Percentiles rank a stretch among this genome's conserved stretches.
phyloP scores from a whole-genome alignment of 2,329 filamentous ascomycete species.

The Beauveria bassiana region DNA sequence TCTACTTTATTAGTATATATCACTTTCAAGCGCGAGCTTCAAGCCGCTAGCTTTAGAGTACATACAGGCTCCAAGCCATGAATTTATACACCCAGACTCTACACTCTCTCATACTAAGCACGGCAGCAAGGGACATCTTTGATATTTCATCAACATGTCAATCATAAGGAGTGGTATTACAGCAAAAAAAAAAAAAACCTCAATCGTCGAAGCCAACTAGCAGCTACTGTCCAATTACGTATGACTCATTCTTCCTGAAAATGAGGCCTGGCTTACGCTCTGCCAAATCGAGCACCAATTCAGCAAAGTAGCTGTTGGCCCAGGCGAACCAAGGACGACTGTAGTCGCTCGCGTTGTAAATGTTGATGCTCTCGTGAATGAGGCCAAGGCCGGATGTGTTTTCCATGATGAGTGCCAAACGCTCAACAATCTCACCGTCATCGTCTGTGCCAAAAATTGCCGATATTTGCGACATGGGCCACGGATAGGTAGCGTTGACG shows the following conservation, averaged over 20 bases:
- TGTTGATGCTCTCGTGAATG: slow-evolving; percentile 41
- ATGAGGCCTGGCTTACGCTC: slow-evolving; percentile 74
- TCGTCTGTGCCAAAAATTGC: slow-evolving; percentile 39
- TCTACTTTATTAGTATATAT: background rate
- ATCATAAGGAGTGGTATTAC: no score
- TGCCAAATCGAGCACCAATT: slow-evolving; percentile 60
- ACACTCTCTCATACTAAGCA: no score
- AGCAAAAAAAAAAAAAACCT: no score
- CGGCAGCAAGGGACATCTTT: no score
- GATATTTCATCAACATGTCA: background rate
- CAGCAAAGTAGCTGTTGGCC: slow-evolving; percentile 36
- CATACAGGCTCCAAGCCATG: no score
- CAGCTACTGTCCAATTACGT: background rate
- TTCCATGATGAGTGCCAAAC: slow-evolving; percentile 31
- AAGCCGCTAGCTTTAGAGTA: background rate
- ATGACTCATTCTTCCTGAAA: slow-evolving; percentile 22
- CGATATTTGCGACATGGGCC: slow-evolving; percentile 50
- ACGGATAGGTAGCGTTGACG: slow-evolving; percentile 52
- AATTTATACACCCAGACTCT: no score
- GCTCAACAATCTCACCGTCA: slow-evolving; percentile 27
- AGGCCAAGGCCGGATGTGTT: slow-evolving; percentile 35
- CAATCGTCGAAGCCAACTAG: no score
- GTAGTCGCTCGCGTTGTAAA: slow-evolving; percentile 31
- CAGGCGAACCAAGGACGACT: slow-evolving; percentile 40
- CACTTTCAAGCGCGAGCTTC: background rate